Evolutionary conservation across 768 basidiomycete genomes (phyloP).

Genomic region (Boletus tylopilopsis): DNA sequence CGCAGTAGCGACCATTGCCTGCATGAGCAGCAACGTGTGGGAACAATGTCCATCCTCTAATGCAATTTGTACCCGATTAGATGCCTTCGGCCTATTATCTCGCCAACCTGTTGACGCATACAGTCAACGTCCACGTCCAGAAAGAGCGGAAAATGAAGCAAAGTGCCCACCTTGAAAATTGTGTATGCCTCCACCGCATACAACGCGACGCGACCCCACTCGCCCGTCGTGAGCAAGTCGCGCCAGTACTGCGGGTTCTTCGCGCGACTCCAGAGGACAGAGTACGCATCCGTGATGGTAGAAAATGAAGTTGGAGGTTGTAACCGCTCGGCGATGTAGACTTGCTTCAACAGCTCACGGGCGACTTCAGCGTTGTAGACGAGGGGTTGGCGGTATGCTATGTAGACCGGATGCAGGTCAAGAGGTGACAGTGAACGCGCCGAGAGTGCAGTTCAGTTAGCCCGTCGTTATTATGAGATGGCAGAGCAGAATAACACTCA

Average conservation of each 20-base stretch:
- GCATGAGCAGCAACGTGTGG: not conserved
- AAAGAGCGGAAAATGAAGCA: not conserved
- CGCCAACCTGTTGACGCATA: slow-evolving; percentile 58
- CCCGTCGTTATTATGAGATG: not conserved
- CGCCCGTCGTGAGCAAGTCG: slow-evolving; percentile 54
- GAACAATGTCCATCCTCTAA: slow-evolving; percentile 31
- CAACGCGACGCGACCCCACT: slow-evolving; percentile 62
- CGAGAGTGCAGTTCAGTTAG: slow-evolving; percentile 3
- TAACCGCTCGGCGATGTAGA: slow-evolving; percentile 63
- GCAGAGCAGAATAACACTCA: slow-evolving; percentile 26
- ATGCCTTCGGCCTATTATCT: slow-evolving; percentile 79
- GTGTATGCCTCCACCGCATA: slow-evolving; percentile 87
- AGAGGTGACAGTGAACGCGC: not conserved
- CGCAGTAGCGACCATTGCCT: not conserved
- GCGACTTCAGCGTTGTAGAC: slow-evolving; percentile 76
- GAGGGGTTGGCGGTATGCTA: slow-evolving; percentile 75
- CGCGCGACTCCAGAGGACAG: slow-evolving; percentile 60
- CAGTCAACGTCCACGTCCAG: slow-evolving; percentile 1
- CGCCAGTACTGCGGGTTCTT: slow-evolving; percentile 59
- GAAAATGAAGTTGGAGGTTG: slow-evolving; percentile 59
- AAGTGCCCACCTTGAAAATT: slow-evolving; percentile 74
- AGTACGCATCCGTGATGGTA: slow-evolving; percentile 55
- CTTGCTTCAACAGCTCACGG: slow-evolving; percentile 70
- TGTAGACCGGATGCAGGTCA: not conserved
- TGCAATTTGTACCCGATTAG: slow-evolving; percentile 75